These are phyloP conservation scores for Salix purpurea DNA, from an alignment of 345 rosid genomes.

Conservation along the genomic window DNA sequence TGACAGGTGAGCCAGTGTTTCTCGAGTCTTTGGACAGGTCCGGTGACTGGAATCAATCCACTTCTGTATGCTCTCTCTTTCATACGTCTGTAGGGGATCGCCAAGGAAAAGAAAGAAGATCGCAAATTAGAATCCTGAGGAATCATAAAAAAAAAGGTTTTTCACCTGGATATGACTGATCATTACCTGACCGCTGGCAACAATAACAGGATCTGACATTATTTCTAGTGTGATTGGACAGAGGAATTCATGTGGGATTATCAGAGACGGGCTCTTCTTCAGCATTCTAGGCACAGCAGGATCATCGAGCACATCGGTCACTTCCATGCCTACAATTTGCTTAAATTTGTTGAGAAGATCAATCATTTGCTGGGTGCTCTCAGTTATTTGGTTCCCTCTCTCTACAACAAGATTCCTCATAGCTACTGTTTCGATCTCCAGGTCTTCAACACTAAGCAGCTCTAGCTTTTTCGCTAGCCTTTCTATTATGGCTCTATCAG, in stretches of 20 bases:
- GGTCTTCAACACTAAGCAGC: slow-evolving; percentile 45
- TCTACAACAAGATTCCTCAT: slow-evolving; percentile 42
- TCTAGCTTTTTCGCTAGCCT: slow-evolving; percentile 75
- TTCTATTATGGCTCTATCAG: slow-evolving; percentile 63
- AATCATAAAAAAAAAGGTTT: not conserved
- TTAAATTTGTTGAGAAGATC: slow-evolving; percentile 67
- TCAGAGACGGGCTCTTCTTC: slow-evolving; percentile 38
- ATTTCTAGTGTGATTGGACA: slow-evolving; percentile 79
- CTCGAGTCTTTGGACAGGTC: slow-evolving; percentile 74
- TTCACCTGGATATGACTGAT: not conserved
- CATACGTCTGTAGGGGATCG: slow-evolving; percentile 46
- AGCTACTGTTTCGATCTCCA: slow-evolving; percentile 55
- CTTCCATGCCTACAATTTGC: slow-evolving; percentile 51
- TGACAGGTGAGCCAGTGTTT: slow-evolving; percentile 48
- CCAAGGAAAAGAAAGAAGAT: not conserved
- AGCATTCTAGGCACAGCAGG: slow-evolving; percentile 31
- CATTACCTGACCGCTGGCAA: slow-evolving; percentile 82
- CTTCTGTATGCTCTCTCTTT: slow-evolving; percentile 63
- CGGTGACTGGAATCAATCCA: slow-evolving; percentile 67
- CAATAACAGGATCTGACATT: slow-evolving; percentile 74
- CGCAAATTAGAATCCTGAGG: not conserved
- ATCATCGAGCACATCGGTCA: slow-evolving; percentile 34
- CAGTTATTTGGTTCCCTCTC: slow-evolving; percentile 33
- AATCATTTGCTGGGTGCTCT: slow-evolving; percentile 47
- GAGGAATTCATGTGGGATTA: slow-evolving; percentile 71